Base-by-base conservation (phyloP, 108 stramenopile genomes). In the Asterionellopsis glacialis region DNA sequence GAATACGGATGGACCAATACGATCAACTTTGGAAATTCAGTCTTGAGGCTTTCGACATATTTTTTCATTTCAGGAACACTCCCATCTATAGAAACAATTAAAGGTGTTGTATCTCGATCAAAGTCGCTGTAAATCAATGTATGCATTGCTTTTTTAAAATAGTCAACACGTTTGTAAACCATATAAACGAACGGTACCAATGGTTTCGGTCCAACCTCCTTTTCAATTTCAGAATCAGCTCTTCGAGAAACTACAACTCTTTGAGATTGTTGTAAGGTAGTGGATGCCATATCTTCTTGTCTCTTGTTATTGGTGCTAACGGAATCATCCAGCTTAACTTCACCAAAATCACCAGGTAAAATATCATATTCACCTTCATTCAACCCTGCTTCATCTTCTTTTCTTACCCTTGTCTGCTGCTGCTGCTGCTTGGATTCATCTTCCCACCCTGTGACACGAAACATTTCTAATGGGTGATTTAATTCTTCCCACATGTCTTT, bases 31-130 rank as follows among this genome's bases (percentile, higher is more conserved):
- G 45, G 42, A 45, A 84, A 80, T 26, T 80, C 73, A 14, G 53
- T 45, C 51, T 68, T 69, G 45, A 80, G 64, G 13, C 65, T 63
- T 18, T 74, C 73, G 13, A 80, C 69, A 27, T 68, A 83, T 10
- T 63, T 40, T 2, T 68, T 47, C 55, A 83, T 61, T 41, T 76
- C 75, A 13, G 40, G 41, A n/a, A 76, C 56, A 26, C 66, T 70
- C 0, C 83, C 83, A 69, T 84, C 83, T 38, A 77, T 73, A 12
- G 77, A 79, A 52, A 84, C 71, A 45, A 84, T 70, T 19, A 84
- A 53, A 1, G 83, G 78, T 1, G 74, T 38, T 9, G 33, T 33
- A 33, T 33, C 33, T 48, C 21, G 47, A 21, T 21, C 47, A 21
- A 16, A 21, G 47, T 19, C 21, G 4, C 6, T 7, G 9, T 9